Base-by-base conservation (phyloP, 371 early-diverging fungal genomes). In the Mortierella sp. region DNA sequence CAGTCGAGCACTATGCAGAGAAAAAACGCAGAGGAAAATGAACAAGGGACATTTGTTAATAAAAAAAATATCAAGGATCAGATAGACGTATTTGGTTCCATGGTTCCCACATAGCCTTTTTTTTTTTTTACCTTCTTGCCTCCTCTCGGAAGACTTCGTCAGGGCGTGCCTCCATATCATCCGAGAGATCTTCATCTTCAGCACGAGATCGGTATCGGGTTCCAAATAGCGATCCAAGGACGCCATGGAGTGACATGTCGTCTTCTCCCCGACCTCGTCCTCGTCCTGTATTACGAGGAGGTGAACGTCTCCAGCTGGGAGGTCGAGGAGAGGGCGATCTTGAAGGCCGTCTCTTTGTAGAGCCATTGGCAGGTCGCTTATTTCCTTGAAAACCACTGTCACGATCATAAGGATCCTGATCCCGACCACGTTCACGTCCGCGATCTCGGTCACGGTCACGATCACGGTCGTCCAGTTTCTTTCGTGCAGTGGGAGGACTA, bases 121-220 rank as follows among this genome's bases (percentile, higher is more conserved):
- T 61, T 21, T 19, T 1, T 26, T 43, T 60, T 30, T 82, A 86
- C 88, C 88, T 89, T 83, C 88, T 75, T 45, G 84, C 84, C 66
- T 89, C 89, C 72, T 89, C 89, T 28, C 85, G 81, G 30, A 87
- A 65, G 6, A 89, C 84, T 57, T 89, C 87, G 23, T 84, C 73
- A 18, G 89, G 82, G 63, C 85, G 73, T 7, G 86, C 89, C 62
- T 89, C 89, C 89, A 89, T 89, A 73, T 89, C 88, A 66, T 88
- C 89, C 15, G 89, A 89, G 46, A 68, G 84, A 23, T 76, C 72
- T 28, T 89, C 89, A 65, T 86, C 80, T 5, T 45, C 70, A 1
- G 47, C 73, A 11, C 59, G 50, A 16, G 63, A 45, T 15, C 76
- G 77, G 64, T 85, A 87, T 56, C 88, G 85, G 11, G 81, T 60